Evolutionary conservation across 352 stramenopile genomes (phyloP).

Genomic region (Pelagophyceae sp.): DNA sequence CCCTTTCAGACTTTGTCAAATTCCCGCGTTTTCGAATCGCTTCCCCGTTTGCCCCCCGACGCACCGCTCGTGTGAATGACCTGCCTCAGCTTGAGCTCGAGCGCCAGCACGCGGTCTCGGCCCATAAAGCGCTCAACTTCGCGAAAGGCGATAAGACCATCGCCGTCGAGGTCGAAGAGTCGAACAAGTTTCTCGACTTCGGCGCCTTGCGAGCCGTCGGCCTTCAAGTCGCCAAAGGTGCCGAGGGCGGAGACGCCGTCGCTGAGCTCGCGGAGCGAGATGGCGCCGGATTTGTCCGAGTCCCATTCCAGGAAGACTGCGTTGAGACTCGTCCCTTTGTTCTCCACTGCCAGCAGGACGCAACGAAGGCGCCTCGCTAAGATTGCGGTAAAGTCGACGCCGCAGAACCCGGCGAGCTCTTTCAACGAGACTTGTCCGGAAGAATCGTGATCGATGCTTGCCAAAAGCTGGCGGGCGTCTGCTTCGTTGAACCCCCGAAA

Average conservation of each 20-base stretch:
- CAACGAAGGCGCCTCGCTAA: neutral
- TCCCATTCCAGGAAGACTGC: conserved; percentile 62
- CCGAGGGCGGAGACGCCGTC: conserved; percentile 1
- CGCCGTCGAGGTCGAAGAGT: conserved; percentile 31
- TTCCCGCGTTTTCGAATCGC: neutral
- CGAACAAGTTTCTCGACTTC: neutral
- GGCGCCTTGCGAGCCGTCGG: neutral
- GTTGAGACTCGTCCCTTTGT: conserved; percentile 51
- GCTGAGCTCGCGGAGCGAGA: conserved; percentile 52
- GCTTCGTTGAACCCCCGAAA: conserved; percentile 25
- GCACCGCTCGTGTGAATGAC: neutral
- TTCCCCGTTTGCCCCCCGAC: neutral
- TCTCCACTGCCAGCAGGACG: conserved; percentile 28
- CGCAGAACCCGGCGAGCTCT: neutral
- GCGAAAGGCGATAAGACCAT: conserved; percentile 58
- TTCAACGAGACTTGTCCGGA: conserved; percentile 36
- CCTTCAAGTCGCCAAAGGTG: neutral
- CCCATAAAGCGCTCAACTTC: conserved; percentile 48
- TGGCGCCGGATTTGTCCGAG: conserved; percentile 46
- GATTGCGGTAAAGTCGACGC: neutral
- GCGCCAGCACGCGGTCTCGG: neutral
- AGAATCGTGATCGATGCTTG: conserved; percentile 28
- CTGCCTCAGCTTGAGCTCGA: neutral
- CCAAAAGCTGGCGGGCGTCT: conserved; percentile 19
- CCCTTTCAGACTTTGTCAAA: too few species aligned